Evolutionary conservation across 2,329 filamentous ascomycete genomes (phyloP), one percentile per base, ranked within the genome.

Genomic region (Clonostachys sp.): DNA sequence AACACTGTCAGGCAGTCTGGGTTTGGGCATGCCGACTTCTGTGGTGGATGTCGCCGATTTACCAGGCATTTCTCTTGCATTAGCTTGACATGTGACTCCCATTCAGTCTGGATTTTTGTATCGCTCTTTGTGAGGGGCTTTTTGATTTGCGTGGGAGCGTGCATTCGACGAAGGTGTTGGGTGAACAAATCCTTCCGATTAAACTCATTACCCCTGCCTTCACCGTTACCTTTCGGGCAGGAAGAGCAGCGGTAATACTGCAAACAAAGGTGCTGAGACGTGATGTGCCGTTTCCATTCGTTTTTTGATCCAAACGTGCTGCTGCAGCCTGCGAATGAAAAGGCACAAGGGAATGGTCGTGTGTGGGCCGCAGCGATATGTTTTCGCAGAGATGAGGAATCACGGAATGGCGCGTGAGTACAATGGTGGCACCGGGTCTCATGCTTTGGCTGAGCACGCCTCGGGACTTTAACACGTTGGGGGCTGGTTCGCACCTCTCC

Each of bases 121-220:
- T 84, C 81, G 1, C 73, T 73, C 57, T 84, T 82, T 24, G 73
- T 68, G 16, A 78, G 66, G 10, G 77, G 66, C 57, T 80, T 75
- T 58, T 81, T 78, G 58, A 81, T 83, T 58, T 82, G 75, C 40
- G 81, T 81, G 0, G 86, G 84, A 0, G 86, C 84, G 58, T 99
- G 94, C 92, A 97, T 97, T 42, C 92, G 88, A 13, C 91, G 86
- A 13, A 95, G 78, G 59, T 99, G 92, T 61, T 97, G 92, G 0
- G 89, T 92, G 64, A 96, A 99, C 12, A 99, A 80, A 61, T 97
- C 92, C 64, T 96, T 96, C 57, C 92, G 86, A 65, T 96, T 96
- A 67, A 96, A 96, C 63, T 86, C 82, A 51, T 82, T 83, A 5
- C 77, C 78, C 52, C 78, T 81, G 34, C 78, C 78, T 50, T 82